A percentile compares a stretch with the other conserved stretches of the same genome.
Conservation (phyloP, 2,329 filamentous ascomycete species). For the Ophiostoma sp. region DNA sequence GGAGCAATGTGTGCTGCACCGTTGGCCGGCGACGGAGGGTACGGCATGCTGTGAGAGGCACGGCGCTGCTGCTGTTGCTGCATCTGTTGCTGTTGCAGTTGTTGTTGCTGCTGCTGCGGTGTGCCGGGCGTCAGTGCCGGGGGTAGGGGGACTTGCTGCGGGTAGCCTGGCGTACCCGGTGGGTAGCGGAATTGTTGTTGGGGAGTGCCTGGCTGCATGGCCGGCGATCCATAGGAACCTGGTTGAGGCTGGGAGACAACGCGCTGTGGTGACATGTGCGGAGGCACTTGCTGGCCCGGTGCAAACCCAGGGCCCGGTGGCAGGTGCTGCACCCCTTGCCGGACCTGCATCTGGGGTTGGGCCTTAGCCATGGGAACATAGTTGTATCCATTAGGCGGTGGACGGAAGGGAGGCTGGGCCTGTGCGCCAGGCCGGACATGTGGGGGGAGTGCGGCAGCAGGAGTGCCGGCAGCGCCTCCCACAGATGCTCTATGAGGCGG, state of each 20-base stretch:
- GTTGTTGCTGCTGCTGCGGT: slow-evolving; percentile 36
- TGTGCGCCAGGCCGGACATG: slow-evolving; percentile 33
- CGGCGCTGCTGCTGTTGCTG: slow-evolving; percentile 37
- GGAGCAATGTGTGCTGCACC: slow-evolving; percentile 43
- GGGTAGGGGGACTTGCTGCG: slow-evolving; percentile 22
- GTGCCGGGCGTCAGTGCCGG: background rate
- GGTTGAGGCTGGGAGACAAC: slow-evolving; percentile 37
- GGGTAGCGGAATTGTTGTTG: slow-evolving; percentile 42
- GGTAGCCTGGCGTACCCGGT: slow-evolving; percentile 26
- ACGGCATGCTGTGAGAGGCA: slow-evolving; percentile 25
- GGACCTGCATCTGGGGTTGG: slow-evolving; percentile 36
- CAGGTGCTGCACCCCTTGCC: slow-evolving; percentile 40
- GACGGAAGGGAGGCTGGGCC: slow-evolving; percentile 46
- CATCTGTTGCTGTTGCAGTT: slow-evolving; percentile 23
- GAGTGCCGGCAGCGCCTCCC: slow-evolving; percentile 28
- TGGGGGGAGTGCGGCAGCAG: slow-evolving; percentile 35
- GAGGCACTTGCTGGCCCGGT: slow-evolving; percentile 9
- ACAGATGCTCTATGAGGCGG: slow-evolving; percentile 43
- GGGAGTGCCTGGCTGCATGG: slow-evolving; percentile 43
- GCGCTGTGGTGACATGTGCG: slow-evolving; percentile 28
- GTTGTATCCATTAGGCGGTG: slow-evolving; percentile 48
- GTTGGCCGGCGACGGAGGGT: slow-evolving; percentile 47
- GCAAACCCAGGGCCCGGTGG: slow-evolving; percentile 27
- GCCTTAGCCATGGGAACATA: slow-evolving; percentile 54
- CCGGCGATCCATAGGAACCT: slow-evolving; percentile 42